phyloP scores from a whole-genome alignment of 768 basidiomycete genomes.

The Tubosaeta brunneosetosa region DNA sequence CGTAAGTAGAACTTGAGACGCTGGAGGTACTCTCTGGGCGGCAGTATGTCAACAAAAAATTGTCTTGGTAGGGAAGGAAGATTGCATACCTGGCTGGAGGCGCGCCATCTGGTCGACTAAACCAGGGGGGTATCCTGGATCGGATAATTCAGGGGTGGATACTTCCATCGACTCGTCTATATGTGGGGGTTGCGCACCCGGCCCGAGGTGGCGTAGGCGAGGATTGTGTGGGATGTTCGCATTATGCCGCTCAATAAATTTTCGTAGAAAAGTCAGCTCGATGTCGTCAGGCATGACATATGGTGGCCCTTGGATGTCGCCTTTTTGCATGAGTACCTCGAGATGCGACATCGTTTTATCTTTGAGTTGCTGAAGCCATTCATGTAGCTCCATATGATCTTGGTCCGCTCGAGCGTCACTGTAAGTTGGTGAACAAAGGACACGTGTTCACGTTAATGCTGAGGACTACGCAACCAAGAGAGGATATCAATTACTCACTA shows the following conservation, averaged over 20 bases:
- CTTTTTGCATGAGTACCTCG: constrained; percentile 83
- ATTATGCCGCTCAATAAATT: constrained; percentile 77
- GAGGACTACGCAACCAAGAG: neutral
- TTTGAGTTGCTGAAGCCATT: constrained; percentile 83
- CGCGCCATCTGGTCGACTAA: constrained; percentile 33
- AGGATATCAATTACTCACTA: constrained; percentile 30
- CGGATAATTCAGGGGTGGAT: constrained; percentile 32
- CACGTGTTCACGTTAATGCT: constrained; percentile 6
- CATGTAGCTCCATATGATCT: constrained; percentile 85
- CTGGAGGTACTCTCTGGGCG: constrained; percentile 24
- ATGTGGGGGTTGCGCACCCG: constrained; percentile 28
- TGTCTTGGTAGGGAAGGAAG: neutral
- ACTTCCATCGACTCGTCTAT: constrained; percentile 33
- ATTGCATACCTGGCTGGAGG: constrained; percentile 30
- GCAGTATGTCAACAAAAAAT: neutral
- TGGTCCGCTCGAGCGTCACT: constrained; percentile 75
- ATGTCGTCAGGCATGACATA: constrained; percentile 77
- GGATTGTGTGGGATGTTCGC: constrained; percentile 77
- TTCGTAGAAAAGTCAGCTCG: constrained; percentile 73
- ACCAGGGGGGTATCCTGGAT: constrained; percentile 28
- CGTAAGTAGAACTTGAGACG: constrained; percentile 30
- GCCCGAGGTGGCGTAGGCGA: constrained; percentile 56
- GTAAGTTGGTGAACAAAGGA: neutral
- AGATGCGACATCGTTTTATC: constrained; percentile 88
- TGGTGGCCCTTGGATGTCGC: constrained; percentile 79